A percentile compares a stretch with the other conserved stretches of the same genome.
Conservation (phyloP, 2,329 filamentous ascomycete species). For the Sphaerulina musiva region DNA sequence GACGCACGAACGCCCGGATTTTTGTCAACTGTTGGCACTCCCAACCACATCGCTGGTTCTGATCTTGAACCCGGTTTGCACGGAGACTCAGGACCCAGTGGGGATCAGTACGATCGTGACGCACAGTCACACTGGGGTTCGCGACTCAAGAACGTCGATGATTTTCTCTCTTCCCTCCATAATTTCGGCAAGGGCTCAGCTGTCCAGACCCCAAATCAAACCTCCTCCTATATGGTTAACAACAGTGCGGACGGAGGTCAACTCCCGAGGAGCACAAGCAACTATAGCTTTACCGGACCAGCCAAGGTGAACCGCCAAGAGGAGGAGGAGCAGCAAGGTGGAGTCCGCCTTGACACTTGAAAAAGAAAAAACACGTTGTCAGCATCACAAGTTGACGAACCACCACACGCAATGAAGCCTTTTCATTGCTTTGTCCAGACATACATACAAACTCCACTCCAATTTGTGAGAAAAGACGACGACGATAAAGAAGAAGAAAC, state of each 20-base stretch:
- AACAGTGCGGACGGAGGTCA: background rate
- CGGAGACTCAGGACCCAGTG: background rate
- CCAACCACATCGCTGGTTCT: background rate
- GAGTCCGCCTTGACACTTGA: background rate
- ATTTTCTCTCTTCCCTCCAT: conserved; percentile 5
- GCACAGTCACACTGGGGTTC: conserved; percentile 6
- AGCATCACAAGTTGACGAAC: background rate
- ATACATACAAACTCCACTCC: background rate
- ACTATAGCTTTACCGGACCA: conserved; percentile 1
- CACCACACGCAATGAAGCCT: background rate
- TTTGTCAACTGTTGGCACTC: conserved; percentile 10
- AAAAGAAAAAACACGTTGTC: too few relatives aligned
- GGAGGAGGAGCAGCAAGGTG: background rate
- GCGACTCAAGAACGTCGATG: conserved; percentile 2
- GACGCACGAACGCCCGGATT: conserved; percentile 6
- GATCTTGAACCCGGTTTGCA: background rate
- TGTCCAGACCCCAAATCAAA: background rate
- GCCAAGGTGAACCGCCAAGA: background rate
- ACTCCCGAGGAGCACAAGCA: background rate
- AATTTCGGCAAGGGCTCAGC: background rate
- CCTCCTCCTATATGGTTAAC: background rate
- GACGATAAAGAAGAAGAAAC: background rate
- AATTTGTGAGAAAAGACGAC: background rate
- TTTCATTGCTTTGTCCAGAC: background rate
- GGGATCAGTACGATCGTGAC: background rate